A percentile compares a stretch with the other conserved stretches of the same genome.
These are phyloP conservation scores for Entophlyctis luteolus DNA, from an alignment of 192 early-diverging fungal species.

Conservation along the genomic window DNA sequence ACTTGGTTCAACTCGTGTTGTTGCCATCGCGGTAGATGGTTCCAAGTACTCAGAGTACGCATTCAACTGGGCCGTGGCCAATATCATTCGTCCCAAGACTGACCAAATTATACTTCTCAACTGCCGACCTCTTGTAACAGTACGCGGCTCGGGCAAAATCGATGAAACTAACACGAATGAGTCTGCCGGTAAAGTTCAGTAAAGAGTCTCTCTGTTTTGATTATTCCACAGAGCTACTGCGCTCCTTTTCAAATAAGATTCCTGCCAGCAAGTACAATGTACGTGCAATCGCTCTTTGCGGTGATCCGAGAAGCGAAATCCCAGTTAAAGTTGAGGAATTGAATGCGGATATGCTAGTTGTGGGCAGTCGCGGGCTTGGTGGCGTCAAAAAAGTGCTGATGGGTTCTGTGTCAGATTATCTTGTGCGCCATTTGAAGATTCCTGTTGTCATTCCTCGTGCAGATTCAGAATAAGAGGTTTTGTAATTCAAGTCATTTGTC, in stretches of 20 bases:
- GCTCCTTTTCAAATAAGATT: not conserved
- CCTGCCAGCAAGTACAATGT: constrained; percentile 8
- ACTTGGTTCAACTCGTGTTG: no score
- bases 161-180: not conserved
- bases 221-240: not conserved
- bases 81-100: constrained; percentile 21
- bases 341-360: constrained; percentile 51
- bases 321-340: constrained; percentile 52
- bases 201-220: no score
- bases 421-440: constrained; percentile 27
- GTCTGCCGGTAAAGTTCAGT: not conserved
- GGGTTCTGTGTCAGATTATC: constrained; percentile 40
- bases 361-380: constrained; percentile 60
- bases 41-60: constrained; percentile 19
- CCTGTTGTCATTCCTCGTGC: constrained; percentile 15
- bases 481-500: no score
- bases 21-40: constrained; percentile 33
- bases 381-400: constrained; percentile 43
- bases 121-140: constrained; percentile 6
- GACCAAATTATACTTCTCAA: constrained; percentile 36
- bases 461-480: no score
- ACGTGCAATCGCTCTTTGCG: constrained; percentile 24
- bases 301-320: constrained; percentile 60
- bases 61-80: constrained; percentile 31
- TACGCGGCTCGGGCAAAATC: not conserved